Evolutionary conservation across 768 basidiomycete species (phyloP).

Genomic region (Cyclocybe aegerita): DNA sequence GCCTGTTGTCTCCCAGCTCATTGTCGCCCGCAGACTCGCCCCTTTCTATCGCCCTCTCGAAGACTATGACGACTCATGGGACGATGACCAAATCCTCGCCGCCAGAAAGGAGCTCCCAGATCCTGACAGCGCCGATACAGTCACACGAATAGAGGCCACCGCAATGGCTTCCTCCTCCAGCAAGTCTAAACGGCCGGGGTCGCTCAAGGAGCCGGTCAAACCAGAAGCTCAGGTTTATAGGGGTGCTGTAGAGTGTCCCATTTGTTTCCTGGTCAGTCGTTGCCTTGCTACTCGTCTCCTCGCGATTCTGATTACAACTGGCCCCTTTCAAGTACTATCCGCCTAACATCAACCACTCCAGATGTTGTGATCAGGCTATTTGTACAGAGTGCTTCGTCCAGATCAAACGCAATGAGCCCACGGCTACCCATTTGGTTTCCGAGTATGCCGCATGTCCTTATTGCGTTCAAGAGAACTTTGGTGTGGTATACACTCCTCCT

Average conservation of each 20-base stretch:
- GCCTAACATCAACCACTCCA: slow-evolving; percentile 92
- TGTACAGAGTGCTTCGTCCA: slow-evolving; percentile 99
- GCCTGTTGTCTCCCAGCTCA: slow-evolving; percentile 80
- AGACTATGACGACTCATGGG: slow-evolving; percentile 89
- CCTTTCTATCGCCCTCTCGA: slow-evolving; percentile 97
- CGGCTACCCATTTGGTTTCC: slow-evolving; percentile 91
- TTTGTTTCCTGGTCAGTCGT: slow-evolving; percentile 88
- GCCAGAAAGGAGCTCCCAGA: slow-evolving; percentile 71
- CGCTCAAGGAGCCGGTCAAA: slow-evolving; percentile 64
- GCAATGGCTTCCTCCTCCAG: slow-evolving; percentile 28
- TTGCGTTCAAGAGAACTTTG: slow-evolving; percentile 97
- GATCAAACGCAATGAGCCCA: slow-evolving; percentile 96
- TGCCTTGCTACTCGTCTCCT: slow-evolving; percentile 12
- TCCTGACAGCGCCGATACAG: slow-evolving; percentile 44
- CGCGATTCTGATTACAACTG: slow-evolving; percentile 28
- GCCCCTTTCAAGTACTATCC: slow-evolving; percentile 81
- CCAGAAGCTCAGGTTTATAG: slow-evolving; percentile 83
- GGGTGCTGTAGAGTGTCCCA: slow-evolving; percentile 91
- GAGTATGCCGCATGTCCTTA: slow-evolving; percentile 98
- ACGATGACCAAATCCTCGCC: slow-evolving; percentile 82
- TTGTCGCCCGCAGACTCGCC: slow-evolving; percentile 83
- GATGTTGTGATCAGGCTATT: slow-evolving; percentile 98
- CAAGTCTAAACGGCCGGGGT: slow-evolving; percentile 54
- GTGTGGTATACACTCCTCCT: slow-evolving; percentile 83
- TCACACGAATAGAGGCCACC: slow-evolving; percentile 45